Percentiles rank a stretch among this genome's conserved stretches.
phyloP scores from a whole-genome alignment of 208 protist species.

The Tritrichomonas foetus region DNA sequence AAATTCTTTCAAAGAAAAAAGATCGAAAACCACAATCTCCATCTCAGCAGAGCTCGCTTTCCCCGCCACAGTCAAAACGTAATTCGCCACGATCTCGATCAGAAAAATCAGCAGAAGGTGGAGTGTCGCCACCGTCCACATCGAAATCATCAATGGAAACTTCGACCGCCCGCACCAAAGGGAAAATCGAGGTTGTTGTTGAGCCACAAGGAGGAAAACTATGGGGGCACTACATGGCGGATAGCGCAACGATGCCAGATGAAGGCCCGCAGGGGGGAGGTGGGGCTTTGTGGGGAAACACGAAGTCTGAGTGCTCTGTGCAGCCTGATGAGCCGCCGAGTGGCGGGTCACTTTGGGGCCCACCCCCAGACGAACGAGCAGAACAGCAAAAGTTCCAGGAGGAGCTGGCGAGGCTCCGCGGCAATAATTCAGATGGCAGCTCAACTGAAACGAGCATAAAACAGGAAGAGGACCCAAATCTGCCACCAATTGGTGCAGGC shows the following conservation, averaged over 20 bases:
- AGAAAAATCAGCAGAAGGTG: neutral
- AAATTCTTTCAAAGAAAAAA: neutral
- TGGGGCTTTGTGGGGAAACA: neutral
- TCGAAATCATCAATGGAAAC: too few species aligned
- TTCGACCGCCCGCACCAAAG: too few species aligned
- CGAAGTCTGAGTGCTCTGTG: too few species aligned
- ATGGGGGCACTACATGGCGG: neutral
- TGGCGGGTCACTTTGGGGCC: neutral
- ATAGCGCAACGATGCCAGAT: neutral
- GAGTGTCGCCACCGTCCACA: neutral
- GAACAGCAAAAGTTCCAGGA: neutral
- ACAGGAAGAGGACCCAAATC: neutral
- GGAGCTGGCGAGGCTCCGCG: neutral
- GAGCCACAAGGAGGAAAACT: neutral
- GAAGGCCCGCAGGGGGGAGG: neutral
- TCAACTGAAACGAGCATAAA: neutral
- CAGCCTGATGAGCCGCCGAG: neutral
- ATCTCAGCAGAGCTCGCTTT: neutral
- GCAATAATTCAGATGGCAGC: neutral
- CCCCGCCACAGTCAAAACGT: too few species aligned
- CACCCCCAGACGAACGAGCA: neutral
- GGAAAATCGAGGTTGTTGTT: constrained; percentile 22
- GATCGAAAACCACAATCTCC: neutral
- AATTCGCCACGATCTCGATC: neutral
- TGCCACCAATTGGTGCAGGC: neutral